phyloP scores from a whole-genome alignment of 306 rosid genomes.

The Trifolium subterraneum region DNA sequence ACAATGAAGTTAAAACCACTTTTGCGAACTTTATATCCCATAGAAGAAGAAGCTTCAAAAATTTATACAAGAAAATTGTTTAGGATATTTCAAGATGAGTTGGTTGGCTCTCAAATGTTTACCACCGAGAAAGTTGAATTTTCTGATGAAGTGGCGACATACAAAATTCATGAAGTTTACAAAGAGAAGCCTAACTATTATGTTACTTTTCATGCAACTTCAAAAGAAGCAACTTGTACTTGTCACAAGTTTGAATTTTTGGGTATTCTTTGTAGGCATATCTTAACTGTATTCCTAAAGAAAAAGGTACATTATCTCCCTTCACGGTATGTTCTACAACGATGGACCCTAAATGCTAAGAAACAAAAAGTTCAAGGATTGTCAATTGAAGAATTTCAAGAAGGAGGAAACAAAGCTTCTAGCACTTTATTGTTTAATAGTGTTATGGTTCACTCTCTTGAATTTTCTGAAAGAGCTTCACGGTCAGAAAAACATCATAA shows the following conservation, averaged over 20 bases:
- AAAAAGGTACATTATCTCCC: background rate
- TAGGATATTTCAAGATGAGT: background rate
- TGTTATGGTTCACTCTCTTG: background rate
- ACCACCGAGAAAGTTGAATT: background rate
- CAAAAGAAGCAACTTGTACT: background rate
- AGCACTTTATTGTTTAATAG: background rate
- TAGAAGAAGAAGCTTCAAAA: background rate
- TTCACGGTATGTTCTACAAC: background rate
- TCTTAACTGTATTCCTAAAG: background rate
- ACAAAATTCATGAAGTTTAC: background rate
- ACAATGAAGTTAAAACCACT: background rate
- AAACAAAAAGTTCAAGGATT: background rate
- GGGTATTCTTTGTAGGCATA: background rate
- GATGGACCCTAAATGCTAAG: background rate
- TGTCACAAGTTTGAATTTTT: slow-evolving; percentile 1
- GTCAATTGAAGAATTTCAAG: background rate
- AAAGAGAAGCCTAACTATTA: background rate
- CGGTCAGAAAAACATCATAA: background rate
- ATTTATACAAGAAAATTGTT: background rate
- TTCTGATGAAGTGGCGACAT: background rate
- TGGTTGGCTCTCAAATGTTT: background rate
- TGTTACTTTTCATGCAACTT: background rate
- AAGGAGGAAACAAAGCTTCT: background rate
- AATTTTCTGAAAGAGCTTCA: background rate
- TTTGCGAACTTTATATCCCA: slow-evolving; percentile 2